phyloP scores from a whole-genome alignment of 2,329 filamentous ascomycete species.

The Myriangium duriaei region DNA sequence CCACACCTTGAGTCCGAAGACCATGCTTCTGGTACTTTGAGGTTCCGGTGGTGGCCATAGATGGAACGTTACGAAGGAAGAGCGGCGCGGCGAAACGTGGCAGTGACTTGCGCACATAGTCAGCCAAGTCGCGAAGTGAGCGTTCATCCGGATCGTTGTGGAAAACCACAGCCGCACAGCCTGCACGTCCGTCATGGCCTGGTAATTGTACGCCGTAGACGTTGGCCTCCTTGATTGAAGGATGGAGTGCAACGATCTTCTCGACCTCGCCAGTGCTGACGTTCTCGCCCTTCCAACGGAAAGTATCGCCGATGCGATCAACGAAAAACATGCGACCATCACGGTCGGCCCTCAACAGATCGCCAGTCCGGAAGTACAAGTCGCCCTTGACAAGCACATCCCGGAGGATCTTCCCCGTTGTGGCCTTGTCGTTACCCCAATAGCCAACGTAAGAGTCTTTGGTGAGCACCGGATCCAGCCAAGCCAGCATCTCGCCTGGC shows the following conservation, averaged over 20 bases:
- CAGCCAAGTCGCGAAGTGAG: constrained; percentile 47
- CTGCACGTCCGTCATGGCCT: constrained; percentile 70
- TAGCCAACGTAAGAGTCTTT: constrained; percentile 66
- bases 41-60: constrained; percentile 61
- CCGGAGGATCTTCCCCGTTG: constrained; percentile 59
- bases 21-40: constrained; percentile 78
- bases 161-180: constrained; percentile 59
- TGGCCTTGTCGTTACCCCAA: constrained; percentile 59
- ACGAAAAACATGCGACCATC: constrained; percentile 69
- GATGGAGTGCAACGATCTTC: constrained; percentile 57
- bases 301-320: constrained; percentile 68
- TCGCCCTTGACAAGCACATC: constrained; percentile 65
- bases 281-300: constrained; percentile 58
- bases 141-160: constrained; percentile 31
- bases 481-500: constrained; percentile 63
- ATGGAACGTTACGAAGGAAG: constrained; percentile 57
- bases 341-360: constrained; percentile 57
- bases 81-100: constrained; percentile 66
- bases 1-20: constrained; percentile 60
- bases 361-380: constrained; percentile 74
- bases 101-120: constrained; percentile 44
- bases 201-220: constrained; percentile 75
- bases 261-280: constrained; percentile 51
- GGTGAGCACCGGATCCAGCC: constrained; percentile 54
- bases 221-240: constrained; percentile 61